Conservation (phyloP, 116 monocot genomes). For the Thalassia testudinum region DNA sequence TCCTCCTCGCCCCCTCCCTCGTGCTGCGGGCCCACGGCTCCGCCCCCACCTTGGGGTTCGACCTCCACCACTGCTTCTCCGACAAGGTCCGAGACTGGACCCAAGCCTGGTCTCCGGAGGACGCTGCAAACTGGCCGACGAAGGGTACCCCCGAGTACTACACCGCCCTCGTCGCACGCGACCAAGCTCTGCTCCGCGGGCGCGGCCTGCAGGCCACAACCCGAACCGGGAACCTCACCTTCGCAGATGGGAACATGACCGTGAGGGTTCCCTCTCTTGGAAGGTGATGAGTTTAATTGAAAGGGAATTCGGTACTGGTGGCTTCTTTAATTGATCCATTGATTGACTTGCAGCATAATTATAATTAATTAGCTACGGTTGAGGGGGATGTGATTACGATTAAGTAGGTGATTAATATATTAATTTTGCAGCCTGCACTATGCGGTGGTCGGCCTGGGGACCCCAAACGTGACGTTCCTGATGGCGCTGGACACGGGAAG, state of each 20-base stretch:
- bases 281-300: too few relatives aligned
- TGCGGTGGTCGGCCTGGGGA: slow-evolving; percentile 52
- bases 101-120: slow-evolving; percentile 14
- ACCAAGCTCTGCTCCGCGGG: slow-evolving; percentile 20
- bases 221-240: slow-evolving; percentile 17
- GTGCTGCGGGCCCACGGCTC: background rate
- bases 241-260: slow-evolving; percentile 53
- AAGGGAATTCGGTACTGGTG: too few relatives aligned
- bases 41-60: slow-evolving; percentile 12
- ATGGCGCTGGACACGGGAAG: slow-evolving; percentile 88
- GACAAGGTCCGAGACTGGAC: slow-evolving; percentile 52
- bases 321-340: too few relatives aligned
- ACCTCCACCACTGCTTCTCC: slow-evolving; percentile 83
- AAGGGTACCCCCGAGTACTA: slow-evolving; percentile 45
- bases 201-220: background rate
- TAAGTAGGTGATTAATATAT: too few relatives aligned
- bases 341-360: too few relatives aligned
- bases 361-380: too few relatives aligned
- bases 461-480: slow-evolving; percentile 51
- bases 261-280: slow-evolving; percentile 35
- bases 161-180: slow-evolving; percentile 56
- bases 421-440: slow-evolving; percentile 59
- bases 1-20: background rate
- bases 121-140: slow-evolving; percentile 34
- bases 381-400: too few relatives aligned